Evolutionary conservation across 208 protist species (phyloP).

Genomic region (Sergeia podlipaevii): DNA sequence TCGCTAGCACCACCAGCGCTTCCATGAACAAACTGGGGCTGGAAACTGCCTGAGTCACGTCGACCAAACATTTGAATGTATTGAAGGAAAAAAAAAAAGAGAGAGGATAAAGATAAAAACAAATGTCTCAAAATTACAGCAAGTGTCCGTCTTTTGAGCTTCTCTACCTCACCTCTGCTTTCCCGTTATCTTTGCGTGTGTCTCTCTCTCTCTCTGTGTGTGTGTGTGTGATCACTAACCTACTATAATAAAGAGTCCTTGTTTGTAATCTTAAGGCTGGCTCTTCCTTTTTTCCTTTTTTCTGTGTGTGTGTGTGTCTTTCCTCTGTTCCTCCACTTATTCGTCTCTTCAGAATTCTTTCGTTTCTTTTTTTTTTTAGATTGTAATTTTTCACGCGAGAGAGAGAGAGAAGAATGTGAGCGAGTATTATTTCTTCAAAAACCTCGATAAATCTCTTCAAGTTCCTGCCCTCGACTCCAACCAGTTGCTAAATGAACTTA

Average conservation of each 20-base stretch:
- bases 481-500: too few relatives aligned
- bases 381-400: too few relatives aligned
- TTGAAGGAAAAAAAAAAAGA: constrained; percentile 1
- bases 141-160: background rate
- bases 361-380: too few relatives aligned
- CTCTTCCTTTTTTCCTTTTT: constrained; percentile 6
- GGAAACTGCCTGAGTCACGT: too few relatives aligned
- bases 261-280: background rate
- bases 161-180: background rate
- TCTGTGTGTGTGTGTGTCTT: constrained; percentile 4
- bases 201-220: constrained; percentile 9
- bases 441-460: too few relatives aligned
- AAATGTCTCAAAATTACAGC: background rate
- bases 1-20: too few relatives aligned
- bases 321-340: background rate
- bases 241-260: background rate
- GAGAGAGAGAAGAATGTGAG: too few relatives aligned
- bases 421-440: too few relatives aligned
- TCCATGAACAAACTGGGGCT: too few relatives aligned
- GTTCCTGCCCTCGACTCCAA: too few relatives aligned
- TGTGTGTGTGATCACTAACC: background rate
- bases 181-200: constrained; percentile 6
- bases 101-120: background rate
- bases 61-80: too few relatives aligned
- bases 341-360: too few relatives aligned